phyloP scores from a whole-genome alignment of 2,329 filamentous ascomycete genomes.

The Botryotinia narcissicola region DNA sequence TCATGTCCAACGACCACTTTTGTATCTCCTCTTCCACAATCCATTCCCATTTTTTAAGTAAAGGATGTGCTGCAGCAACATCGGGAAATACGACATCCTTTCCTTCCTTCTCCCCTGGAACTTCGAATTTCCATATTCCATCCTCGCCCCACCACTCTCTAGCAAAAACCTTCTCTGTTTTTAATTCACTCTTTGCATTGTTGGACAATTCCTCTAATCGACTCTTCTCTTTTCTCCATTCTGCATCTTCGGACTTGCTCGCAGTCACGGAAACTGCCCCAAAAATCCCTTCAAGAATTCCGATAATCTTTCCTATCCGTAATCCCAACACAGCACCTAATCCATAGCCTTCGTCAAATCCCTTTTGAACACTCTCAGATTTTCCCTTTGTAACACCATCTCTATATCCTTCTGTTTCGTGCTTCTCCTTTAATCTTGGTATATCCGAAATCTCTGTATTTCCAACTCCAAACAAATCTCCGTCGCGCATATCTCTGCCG shows the following conservation, averaged over 20 bases:
- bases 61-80: slow-evolving; percentile 65
- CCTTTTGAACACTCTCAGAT: slow-evolving; percentile 71
- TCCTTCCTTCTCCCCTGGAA: slow-evolving; percentile 43
- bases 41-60: slow-evolving; percentile 60
- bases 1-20: slow-evolving; percentile 42
- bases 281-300: slow-evolving; percentile 70
- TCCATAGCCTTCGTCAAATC: slow-evolving; percentile 88
- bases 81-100: slow-evolving; percentile 55
- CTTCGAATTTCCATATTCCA: slow-evolving; percentile 67
- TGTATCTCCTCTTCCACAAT: slow-evolving; percentile 44
- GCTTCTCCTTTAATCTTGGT: slow-evolving; percentile 37
- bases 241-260: slow-evolving; percentile 25
- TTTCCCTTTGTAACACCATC: slow-evolving; percentile 82
- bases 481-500: neutral
- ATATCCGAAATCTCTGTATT: slow-evolving; percentile 36
- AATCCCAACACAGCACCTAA: slow-evolving; percentile 80
- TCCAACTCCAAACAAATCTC: slow-evolving; percentile 16
- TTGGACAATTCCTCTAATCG: slow-evolving; percentile 41
- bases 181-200: slow-evolving; percentile 58
- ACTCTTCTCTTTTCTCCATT: slow-evolving; percentile 24
- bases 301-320: slow-evolving; percentile 70
- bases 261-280: slow-evolving; percentile 42
- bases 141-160: slow-evolving; percentile 65
- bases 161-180: slow-evolving; percentile 61
- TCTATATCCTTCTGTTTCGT: slow-evolving; percentile 76